These are phyloP conservation scores for Bolboschoenoplectus hybrid DNA, from an alignment of 202 grass and related monocot genomes.

Conservation along the genomic window DNA sequence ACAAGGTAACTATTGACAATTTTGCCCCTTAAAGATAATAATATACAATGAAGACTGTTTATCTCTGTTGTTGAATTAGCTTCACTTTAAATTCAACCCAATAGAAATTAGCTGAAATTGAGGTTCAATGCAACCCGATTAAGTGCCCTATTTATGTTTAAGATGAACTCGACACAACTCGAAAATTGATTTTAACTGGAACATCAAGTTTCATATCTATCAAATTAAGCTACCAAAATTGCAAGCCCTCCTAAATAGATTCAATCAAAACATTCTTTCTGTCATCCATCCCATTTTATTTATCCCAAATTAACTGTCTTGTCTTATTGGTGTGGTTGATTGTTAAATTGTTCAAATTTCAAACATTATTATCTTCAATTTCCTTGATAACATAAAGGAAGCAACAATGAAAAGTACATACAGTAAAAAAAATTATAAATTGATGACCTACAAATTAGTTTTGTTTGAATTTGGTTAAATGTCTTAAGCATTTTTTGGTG, in stretches of 20 bases:
- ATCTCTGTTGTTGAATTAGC: background rate
- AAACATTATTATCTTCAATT: background rate
- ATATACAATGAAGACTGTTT: background rate
- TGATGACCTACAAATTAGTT: background rate
- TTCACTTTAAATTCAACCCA: constrained; percentile 2
- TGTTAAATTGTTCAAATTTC: constrained; percentile 14
- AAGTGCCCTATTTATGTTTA: background rate
- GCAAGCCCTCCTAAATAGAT: background rate
- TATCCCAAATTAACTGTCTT: background rate
- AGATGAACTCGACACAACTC: background rate
- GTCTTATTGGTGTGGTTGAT: background rate
- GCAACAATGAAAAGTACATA: background rate
- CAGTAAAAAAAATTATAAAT: background rate
- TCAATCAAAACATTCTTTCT: background rate
- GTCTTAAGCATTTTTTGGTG: background rate
- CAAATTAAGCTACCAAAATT: background rate
- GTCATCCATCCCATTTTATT: background rate
- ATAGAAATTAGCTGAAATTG: background rate
- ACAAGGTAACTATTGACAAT: constrained; percentile 40
- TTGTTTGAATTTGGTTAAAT: background rate
- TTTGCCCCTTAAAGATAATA: background rate
- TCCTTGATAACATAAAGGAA: background rate
- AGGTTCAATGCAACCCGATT: background rate
- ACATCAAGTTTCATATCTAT: background rate
- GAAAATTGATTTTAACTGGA: background rate